Evolutionary conservation across 163 green algal species (phyloP).

Genomic region (Scenedesmus sp.): DNA sequence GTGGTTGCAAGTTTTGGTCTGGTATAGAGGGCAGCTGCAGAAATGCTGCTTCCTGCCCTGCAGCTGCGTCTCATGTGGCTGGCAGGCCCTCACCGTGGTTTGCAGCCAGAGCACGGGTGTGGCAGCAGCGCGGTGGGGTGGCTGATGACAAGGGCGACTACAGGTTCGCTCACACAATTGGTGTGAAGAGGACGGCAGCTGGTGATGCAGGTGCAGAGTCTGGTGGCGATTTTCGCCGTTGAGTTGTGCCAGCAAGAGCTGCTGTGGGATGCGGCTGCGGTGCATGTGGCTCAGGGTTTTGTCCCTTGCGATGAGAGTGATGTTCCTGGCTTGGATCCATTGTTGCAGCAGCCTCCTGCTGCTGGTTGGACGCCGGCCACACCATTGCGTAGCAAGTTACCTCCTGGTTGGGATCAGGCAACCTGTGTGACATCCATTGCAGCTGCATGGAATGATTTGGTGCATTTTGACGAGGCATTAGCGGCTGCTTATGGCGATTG

Average conservation of each 20-base stretch:
- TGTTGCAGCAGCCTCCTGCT: too few species aligned
- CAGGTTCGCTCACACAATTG: background rate
- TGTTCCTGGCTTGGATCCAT: background rate
- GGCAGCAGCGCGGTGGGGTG: background rate
- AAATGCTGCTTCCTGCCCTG: too few species aligned
- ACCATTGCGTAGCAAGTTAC: background rate
- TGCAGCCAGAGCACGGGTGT: slow-evolving; percentile 2
- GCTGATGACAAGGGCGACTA: slow-evolving; percentile 10
- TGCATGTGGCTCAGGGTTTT: background rate
- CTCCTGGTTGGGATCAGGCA: background rate
- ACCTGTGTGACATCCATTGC: too few species aligned
- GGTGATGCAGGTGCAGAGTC: background rate
- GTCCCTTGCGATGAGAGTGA: background rate
- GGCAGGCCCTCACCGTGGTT: slow-evolving; percentile 9
- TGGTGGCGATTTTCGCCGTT: background rate
- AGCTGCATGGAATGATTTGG: too few species aligned
- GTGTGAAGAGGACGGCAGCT: background rate
- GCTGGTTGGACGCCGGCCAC: background rate
- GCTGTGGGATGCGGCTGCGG: background rate
- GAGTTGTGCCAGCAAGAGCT: background rate
- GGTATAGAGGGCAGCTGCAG: too few species aligned
- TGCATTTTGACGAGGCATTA: too few species aligned
- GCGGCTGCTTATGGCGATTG: too few species aligned
- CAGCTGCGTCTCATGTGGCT: too few species aligned
- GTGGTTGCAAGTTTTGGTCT: too few species aligned